phyloP scores from a whole-genome alignment of 83 land plant species.

The Larix sibirica region DNA sequence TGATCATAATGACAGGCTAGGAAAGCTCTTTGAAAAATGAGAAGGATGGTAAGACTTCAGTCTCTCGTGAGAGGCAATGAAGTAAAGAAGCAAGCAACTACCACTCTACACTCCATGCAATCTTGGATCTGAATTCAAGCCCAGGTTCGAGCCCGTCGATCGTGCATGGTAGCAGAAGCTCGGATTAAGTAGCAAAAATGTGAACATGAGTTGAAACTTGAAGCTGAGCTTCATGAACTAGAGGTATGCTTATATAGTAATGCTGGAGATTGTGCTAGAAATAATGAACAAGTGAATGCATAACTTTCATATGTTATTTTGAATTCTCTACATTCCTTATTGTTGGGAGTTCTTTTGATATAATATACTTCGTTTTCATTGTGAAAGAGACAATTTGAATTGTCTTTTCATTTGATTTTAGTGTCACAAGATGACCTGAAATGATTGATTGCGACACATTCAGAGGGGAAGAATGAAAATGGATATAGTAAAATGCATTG shows the following conservation, averaged over 20 bases:
- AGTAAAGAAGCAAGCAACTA: conserved; percentile 53
- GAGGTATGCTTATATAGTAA: conserved; percentile 35
- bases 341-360: not conserved
- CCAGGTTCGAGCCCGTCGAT: conserved; percentile 56
- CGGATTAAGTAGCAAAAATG: conserved; percentile 55
- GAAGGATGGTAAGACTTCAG: conserved; percentile 56
- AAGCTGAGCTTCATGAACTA: conserved; percentile 66
- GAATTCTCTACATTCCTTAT: not conserved
- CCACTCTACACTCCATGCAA: conserved; percentile 48
- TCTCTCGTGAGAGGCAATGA: conserved; percentile 22
- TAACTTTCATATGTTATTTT: not conserved
- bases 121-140: conserved; percentile 60
- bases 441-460: not conserved
- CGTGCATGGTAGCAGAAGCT: conserved; percentile 65
- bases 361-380: not conserved
- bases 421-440: not conserved
- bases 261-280: not conserved
- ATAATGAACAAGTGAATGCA: not conserved
- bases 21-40: conserved; percentile 41
- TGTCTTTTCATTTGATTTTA: not conserved
- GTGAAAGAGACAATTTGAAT: not conserved
- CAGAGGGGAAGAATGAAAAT: too few species aligned
- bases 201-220: conserved; percentile 66
- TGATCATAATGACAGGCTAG: conserved; percentile 49
- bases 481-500: too few species aligned